These are phyloP conservation scores for Elaeis oleifera DNA, from an alignment of 202 grass and related monocot genomes.

Conservation along the genomic window DNA sequence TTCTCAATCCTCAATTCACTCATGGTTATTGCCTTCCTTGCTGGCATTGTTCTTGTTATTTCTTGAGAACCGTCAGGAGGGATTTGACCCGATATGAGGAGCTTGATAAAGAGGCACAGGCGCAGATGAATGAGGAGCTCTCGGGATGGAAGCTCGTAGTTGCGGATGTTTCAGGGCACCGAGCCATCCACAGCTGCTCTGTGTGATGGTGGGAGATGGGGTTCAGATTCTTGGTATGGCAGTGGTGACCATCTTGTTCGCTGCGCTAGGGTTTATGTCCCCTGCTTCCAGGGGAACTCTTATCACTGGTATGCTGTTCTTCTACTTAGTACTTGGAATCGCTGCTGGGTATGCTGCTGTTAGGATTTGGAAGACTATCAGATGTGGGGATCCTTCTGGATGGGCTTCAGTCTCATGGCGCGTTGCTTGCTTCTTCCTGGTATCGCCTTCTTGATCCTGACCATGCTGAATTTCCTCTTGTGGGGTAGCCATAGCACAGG, in stretches of 20 bases:
- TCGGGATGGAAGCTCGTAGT: conserved; percentile 5
- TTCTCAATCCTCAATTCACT: conserved; percentile 17
- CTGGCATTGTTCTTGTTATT: conserved; percentile 10
- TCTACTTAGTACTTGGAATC: conserved; percentile 13
- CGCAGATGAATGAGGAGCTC: conserved; percentile 9
- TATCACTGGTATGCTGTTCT: conserved; percentile 14
- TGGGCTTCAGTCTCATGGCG: conserved; percentile 8
- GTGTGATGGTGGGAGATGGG: conserved; percentile 5
- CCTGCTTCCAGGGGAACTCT: conserved; percentile 8
- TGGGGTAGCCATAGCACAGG: conserved; percentile 19
- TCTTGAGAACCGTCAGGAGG: conserved; percentile 8
- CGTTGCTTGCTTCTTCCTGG: conserved; percentile 14
- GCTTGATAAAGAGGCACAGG: conserved; percentile 9
- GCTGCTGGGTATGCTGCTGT: conserved; percentile 14
- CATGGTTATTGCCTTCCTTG: conserved; percentile 18
- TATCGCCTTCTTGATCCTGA: conserved; percentile 9
- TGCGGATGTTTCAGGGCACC: conserved; percentile 4
- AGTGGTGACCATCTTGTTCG: conserved; percentile 11
- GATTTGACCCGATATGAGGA: conserved; percentile 6
- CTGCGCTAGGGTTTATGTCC: conserved; percentile 7
- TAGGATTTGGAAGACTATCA: conserved; percentile 15
- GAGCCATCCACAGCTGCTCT: conserved; percentile 8
- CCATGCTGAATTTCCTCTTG: conserved; percentile 12
- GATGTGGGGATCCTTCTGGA: not conserved
- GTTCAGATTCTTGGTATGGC: conserved; percentile 16